phyloP scores from a whole-genome alignment of 192 early-diverging fungal genomes.

The Rhizophagus clarus region DNA sequence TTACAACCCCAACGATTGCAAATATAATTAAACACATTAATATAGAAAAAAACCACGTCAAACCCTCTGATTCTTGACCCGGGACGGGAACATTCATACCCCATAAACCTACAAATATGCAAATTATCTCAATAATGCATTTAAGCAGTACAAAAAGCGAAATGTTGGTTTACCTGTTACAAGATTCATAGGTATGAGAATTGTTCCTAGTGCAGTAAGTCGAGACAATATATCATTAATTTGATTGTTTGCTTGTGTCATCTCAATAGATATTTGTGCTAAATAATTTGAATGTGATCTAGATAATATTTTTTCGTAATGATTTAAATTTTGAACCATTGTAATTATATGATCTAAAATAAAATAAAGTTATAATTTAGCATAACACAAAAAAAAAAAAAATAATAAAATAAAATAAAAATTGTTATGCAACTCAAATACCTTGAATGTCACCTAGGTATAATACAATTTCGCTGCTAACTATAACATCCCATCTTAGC shows the following conservation, averaged over 20 bases:
- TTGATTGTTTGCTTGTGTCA: conserved; percentile 59
- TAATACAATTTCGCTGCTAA: conserved; percentile 62
- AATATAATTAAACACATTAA: conserved; percentile 32
- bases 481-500: conserved; percentile 42
- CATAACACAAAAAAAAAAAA: background rate
- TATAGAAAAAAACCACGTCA: conserved; percentile 63
- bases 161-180: conserved; percentile 44
- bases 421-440: conserved; percentile 6
- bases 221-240: conserved; percentile 55
- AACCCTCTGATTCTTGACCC: conserved; percentile 47
- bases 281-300: conserved; percentile 75
- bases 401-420: too few relatives aligned
- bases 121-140: background rate
- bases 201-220: conserved; percentile 53
- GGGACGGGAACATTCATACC: conserved; percentile 73
- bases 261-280: conserved; percentile 77
- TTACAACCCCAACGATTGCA: conserved; percentile 9
- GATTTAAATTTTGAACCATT: conserved; percentile 76
- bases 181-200: conserved; percentile 63
- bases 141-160: background rate
- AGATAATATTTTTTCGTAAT: conserved; percentile 73
- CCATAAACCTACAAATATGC: conserved; percentile 46
- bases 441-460: conserved; percentile 80
- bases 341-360: conserved; percentile 71
- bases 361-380: background rate